A percentile compares a stretch with the other conserved stretches of the same genome.
These are phyloP conservation scores for Mycena kentingensis DNA, from an alignment of 768 basidiomycete genomes.

Conservation along the genomic window DNA sequence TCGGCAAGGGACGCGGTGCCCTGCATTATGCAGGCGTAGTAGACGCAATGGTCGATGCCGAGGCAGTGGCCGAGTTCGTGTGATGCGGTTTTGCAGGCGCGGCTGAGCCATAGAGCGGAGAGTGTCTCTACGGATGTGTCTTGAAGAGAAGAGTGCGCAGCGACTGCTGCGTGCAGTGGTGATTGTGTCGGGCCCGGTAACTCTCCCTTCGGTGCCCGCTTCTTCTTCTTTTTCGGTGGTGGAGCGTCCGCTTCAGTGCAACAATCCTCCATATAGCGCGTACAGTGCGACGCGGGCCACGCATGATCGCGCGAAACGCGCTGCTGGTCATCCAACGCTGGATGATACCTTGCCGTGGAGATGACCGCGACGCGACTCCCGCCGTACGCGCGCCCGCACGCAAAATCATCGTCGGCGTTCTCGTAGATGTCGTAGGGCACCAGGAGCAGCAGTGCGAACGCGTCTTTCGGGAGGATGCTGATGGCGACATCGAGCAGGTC, in stretches of 20 bases:
- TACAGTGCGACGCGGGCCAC: conserved; percentile 41
- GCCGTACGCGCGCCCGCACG: conserved; percentile 43
- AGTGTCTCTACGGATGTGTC: conserved; percentile 18
- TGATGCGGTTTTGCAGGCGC: conserved; percentile 38
- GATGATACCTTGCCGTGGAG: conserved; percentile 38
- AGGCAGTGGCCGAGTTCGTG: conserved; percentile 46
- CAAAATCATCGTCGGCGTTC: conserved; percentile 37
- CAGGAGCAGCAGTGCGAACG: conserved; percentile 37
- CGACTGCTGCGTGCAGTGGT: conserved; percentile 26
- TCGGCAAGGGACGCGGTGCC: conserved; percentile 34
- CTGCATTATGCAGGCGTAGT: conserved; percentile 42
- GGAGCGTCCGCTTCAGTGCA: conserved; percentile 11
- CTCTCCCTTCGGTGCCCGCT: neutral
- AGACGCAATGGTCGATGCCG: conserved; percentile 41
- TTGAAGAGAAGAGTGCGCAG: conserved; percentile 20
- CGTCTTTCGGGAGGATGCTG: conserved; percentile 34
- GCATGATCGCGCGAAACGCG: conserved; percentile 35
- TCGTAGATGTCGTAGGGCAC: conserved; percentile 40
- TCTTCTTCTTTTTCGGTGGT: conserved; percentile 17
- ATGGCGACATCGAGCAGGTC: conserved; percentile 41
- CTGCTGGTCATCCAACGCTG: conserved; percentile 32
- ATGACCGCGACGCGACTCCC: conserved; percentile 42
- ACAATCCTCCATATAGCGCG: conserved; percentile 27
- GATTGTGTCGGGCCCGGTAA: conserved; percentile 7
- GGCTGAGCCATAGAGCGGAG: conserved; percentile 35